These are phyloP conservation scores for Colletotrichum orbiculare DNA, from an alignment of 2,329 filamentous ascomycete genomes.

Conservation along the genomic window DNA sequence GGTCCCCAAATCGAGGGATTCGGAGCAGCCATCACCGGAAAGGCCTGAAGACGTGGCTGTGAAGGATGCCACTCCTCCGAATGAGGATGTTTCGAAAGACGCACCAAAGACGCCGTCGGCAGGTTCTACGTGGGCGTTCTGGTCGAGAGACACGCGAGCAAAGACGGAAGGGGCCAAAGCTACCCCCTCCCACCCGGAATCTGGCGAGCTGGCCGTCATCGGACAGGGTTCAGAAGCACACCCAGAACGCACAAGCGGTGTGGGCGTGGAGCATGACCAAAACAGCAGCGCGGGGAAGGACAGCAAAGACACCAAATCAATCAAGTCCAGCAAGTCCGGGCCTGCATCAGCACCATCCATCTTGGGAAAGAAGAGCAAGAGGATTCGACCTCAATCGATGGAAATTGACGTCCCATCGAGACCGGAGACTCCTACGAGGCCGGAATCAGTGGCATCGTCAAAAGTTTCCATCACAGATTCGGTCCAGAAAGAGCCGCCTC, in stretches of 20 bases:
- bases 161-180: slow-evolving; percentile 46
- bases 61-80: slow-evolving; percentile 52
- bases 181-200: slow-evolving; percentile 47
- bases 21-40: slow-evolving; percentile 39
- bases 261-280: slow-evolving; percentile 52
- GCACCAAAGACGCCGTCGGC: slow-evolving; percentile 54
- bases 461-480: slow-evolving; percentile 40
- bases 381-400: slow-evolving; percentile 58
- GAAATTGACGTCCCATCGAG: slow-evolving; percentile 55
- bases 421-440: slow-evolving; percentile 46
- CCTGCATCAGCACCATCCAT: slow-evolving; percentile 41
- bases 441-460: slow-evolving; percentile 44
- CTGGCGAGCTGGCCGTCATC: slow-evolving; percentile 67
- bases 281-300: slow-evolving; percentile 48
- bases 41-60: slow-evolving; percentile 55
- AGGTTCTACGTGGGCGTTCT: slow-evolving; percentile 83
- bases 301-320: slow-evolving; percentile 39
- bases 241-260: slow-evolving; percentile 58
- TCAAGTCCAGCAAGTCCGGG: slow-evolving; percentile 39
- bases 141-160: slow-evolving; percentile 70
- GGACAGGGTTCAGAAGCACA: slow-evolving; percentile 67
- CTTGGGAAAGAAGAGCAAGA: slow-evolving; percentile 55
- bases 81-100: slow-evolving; percentile 40
- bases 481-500: slow-evolving; percentile 27
- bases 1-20: slow-evolving; percentile 28